Conservation (phyloP, 305 asterid genomes). For the Plantago coronopus region DNA sequence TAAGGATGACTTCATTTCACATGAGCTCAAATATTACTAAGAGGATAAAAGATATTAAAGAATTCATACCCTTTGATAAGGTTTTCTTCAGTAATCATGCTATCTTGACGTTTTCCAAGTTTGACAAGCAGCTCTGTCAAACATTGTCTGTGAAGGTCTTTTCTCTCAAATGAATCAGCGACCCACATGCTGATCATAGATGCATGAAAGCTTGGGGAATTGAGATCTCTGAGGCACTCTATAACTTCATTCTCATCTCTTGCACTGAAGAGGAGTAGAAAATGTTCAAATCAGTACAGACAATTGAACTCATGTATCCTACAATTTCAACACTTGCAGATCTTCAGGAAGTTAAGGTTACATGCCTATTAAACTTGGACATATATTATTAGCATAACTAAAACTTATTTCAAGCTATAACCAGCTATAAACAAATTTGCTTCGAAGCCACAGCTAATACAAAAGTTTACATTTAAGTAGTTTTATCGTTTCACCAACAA, state of each 20-base stretch:
- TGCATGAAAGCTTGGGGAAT: constrained; percentile 51
- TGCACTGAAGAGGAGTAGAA: constrained; percentile 38
- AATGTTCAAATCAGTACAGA: constrained; percentile 7
- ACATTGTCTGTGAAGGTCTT: constrained; percentile 51
- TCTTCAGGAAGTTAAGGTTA: no score
- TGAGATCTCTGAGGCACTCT: constrained; percentile 57
- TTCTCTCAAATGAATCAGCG: constrained; percentile 61
- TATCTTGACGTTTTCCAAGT: constrained; percentile 40
- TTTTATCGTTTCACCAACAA: no score
- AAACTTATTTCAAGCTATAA: no score
- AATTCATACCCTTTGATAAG: constrained; percentile 55
- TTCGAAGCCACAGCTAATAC: no score
- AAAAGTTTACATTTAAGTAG: no score
- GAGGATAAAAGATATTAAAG: neutral
- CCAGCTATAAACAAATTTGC: no score
- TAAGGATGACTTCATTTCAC: neutral
- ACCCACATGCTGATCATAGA: constrained; percentile 60
- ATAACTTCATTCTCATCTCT: constrained; percentile 58
- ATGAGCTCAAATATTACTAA: no score
- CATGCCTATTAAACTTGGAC: no score
- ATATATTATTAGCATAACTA: no score
- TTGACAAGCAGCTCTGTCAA: constrained; percentile 48
- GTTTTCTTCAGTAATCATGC: constrained; percentile 38
- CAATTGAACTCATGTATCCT: no score
- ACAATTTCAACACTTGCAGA: no score